Conservation (phyloP, 1,139 yeast genomes). For the Yamadazyma sp. region DNA sequence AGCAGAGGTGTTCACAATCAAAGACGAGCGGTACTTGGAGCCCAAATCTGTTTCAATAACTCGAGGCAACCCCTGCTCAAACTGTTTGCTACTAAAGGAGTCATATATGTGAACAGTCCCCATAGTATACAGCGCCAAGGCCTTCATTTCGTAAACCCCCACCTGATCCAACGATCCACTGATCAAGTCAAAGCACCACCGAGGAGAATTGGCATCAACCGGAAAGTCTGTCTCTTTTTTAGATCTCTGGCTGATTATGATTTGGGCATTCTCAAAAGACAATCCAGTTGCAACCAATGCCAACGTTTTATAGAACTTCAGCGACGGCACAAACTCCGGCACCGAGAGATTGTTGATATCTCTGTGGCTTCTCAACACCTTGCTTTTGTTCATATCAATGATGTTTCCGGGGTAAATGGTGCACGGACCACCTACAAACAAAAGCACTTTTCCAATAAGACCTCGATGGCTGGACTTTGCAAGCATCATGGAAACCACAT, state of each 20-base stretch:
- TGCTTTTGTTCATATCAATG: constrained; percentile 16
- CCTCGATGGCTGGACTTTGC: constrained; percentile 19
- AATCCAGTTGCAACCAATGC: constrained; percentile 34
- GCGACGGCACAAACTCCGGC: constrained; percentile 25
- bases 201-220: constrained; percentile 20
- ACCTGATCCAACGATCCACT: constrained; percentile 49
- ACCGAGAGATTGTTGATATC: constrained; percentile 33
- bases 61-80: constrained; percentile 12
- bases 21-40: constrained; percentile 13
- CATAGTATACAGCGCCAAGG: constrained; percentile 27
- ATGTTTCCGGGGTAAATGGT: constrained; percentile 36
- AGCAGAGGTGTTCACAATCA: constrained; percentile 33
- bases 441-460: constrained; percentile 25
- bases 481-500: constrained; percentile 23
- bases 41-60: not conserved
- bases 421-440: constrained; percentile 38
- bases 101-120: constrained; percentile 30
- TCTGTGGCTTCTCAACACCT: constrained; percentile 31
- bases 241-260: constrained; percentile 17
- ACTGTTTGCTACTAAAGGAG: constrained; percentile 24
- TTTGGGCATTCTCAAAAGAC: constrained; percentile 20
- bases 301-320: constrained; percentile 29
- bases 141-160: constrained; percentile 42
- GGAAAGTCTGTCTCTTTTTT: constrained; percentile 27
- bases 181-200: constrained; percentile 32